A percentile compares a stretch with the other conserved stretches of the same genome.
phyloP scores from a whole-genome alignment of 352 stramenopile genomes.

The Pythium sukuiense region DNA sequence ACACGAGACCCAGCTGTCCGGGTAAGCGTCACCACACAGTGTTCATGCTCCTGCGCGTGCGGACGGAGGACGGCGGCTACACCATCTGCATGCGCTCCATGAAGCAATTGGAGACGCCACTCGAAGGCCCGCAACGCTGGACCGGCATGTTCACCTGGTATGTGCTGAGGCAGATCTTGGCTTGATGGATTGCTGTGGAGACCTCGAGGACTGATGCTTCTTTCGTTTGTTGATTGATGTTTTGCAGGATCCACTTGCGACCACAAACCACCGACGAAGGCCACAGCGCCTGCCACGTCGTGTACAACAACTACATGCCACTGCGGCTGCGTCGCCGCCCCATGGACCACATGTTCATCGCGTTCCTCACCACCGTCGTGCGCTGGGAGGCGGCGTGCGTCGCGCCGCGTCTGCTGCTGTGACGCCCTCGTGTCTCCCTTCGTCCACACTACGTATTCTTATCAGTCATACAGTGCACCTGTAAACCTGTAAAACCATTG shows the following conservation, averaged over 20 bases:
- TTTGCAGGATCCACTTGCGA: constrained; percentile 23
- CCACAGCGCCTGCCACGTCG: constrained; percentile 16
- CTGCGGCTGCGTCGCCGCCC: constrained; percentile 37
- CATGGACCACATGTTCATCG: constrained; percentile 43
- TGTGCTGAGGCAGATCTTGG: neutral
- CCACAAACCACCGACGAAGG: neutral
- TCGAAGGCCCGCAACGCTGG: constrained; percentile 15
- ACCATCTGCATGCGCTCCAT: constrained; percentile 60
- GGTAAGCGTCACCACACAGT: constrained; percentile 54
- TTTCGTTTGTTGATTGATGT: constrained; percentile 17
- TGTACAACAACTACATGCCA: constrained; percentile 29
- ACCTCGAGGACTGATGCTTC: neutral
- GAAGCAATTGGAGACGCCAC: constrained; percentile 10
- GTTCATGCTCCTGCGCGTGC: constrained; percentile 57
- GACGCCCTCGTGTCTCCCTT: too few species aligned
- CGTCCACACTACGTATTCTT: too few species aligned
- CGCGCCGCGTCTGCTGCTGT: constrained; percentile 38
- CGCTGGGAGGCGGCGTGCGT: constrained; percentile 59
- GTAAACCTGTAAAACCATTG: too few species aligned
- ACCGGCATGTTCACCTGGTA: constrained; percentile 29
- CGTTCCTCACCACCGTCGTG: constrained; percentile 63
- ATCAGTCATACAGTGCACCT: too few species aligned
- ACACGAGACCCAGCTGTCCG: constrained; percentile 49
- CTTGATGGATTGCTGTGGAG: constrained; percentile 28
- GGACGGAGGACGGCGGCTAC: constrained; percentile 48